phyloP scores from a whole-genome alignment of 2,329 filamentous ascomycete species.

The Tolypocladium album region DNA sequence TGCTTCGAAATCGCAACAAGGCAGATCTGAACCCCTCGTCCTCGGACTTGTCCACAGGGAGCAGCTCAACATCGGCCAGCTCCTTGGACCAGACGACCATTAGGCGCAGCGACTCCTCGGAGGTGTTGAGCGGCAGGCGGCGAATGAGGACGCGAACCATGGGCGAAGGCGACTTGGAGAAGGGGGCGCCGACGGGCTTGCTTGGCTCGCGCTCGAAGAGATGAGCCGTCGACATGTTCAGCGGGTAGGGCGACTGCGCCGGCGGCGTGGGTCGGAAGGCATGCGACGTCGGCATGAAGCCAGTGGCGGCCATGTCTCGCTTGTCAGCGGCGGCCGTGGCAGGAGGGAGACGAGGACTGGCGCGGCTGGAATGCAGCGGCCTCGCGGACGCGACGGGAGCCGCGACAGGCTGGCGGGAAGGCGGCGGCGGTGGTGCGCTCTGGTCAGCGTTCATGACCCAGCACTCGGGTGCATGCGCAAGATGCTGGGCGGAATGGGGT shows the following conservation, averaged over 20 bases:
- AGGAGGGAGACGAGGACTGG: conserved; percentile 19
- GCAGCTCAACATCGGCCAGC: conserved; percentile 37
- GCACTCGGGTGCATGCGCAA: conserved; percentile 14
- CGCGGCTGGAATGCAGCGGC: conserved; percentile 16
- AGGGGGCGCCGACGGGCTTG: conserved; percentile 28
- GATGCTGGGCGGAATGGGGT: background rate
- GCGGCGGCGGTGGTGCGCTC: conserved; percentile 7
- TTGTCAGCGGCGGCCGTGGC: conserved; percentile 15
- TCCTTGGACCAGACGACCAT: conserved; percentile 52
- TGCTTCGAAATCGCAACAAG: conserved; percentile 40
- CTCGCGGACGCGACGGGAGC: conserved; percentile 13
- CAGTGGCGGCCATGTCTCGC: conserved; percentile 31
- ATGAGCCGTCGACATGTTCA: conserved; percentile 19
- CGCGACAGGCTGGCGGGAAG: conserved; percentile 9
- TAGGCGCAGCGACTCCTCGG: conserved; percentile 40
- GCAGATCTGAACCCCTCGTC: conserved; percentile 41
- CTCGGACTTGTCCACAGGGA: conserved; percentile 36
- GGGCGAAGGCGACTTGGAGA: conserved; percentile 21
- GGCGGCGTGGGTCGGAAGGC: conserved; percentile 22
- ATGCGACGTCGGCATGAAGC: conserved; percentile 29
- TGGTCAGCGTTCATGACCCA: conserved; percentile 19
- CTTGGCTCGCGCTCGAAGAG: conserved; percentile 28
- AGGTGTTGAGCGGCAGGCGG: conserved; percentile 41
- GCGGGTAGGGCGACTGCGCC: conserved; percentile 21
- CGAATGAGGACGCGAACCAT: conserved; percentile 38